Conservation (phyloP, 2,329 filamentous ascomycete species). For the Sphaceloma murrayae region DNA sequence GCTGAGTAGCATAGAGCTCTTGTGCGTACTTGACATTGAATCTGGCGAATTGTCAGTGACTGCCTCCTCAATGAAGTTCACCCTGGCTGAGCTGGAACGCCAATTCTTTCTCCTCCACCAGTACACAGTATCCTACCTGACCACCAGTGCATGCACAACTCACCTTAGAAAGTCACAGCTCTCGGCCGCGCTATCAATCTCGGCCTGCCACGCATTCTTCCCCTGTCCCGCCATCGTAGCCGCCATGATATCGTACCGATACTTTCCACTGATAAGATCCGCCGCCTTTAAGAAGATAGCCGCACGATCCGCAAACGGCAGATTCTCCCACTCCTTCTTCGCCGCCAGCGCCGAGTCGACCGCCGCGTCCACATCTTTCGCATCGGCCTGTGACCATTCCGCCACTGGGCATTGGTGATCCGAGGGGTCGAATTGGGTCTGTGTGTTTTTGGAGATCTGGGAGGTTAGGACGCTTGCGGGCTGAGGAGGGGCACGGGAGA, state of each 20-base stretch:
- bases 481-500: background rate
- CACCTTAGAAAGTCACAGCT: slow-evolving; percentile 76
- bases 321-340: slow-evolving; percentile 72
- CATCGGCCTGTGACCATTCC: slow-evolving; percentile 71
- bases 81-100: no score
- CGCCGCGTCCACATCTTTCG: slow-evolving; percentile 64
- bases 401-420: slow-evolving; percentile 69
- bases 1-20: slow-evolving; percentile 81
- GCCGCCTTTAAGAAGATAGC: slow-evolving; percentile 94
- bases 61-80: background rate
- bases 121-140: no score
- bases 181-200: slow-evolving; percentile 93
- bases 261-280: slow-evolving; percentile 81
- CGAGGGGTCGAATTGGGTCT: slow-evolving; percentile 71
- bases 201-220: slow-evolving; percentile 98
- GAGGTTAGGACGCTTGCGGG: background rate
- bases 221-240: slow-evolving; percentile 93
- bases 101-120: no score
- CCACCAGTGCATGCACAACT: no score
- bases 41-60: slow-evolving; percentile 22
- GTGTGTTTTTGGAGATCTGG: slow-evolving; percentile 49
- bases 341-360: slow-evolving; percentile 81
- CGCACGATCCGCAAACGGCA: slow-evolving; percentile 83
- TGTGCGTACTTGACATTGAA: slow-evolving; percentile 93
- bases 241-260: slow-evolving; percentile 94